A percentile compares a stretch with the other conserved stretches of the same genome.
Evolutionary conservation across 139 green algal genomes (phyloP).

Genomic region (Pycnococcus provasolii): DNA sequence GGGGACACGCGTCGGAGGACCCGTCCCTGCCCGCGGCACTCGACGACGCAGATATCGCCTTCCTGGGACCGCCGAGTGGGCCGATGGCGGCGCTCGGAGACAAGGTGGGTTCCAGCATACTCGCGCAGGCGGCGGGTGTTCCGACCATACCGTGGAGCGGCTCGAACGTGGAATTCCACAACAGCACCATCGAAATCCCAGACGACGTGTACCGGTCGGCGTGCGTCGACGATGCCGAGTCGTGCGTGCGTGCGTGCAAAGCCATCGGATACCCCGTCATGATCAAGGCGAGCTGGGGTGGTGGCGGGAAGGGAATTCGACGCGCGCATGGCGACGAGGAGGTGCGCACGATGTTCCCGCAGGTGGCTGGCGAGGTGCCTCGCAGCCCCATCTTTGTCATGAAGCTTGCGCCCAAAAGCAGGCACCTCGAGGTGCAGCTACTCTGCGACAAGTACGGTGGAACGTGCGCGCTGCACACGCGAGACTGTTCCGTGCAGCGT

Average conservation of each 20-base stretch:
- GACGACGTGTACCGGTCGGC: slow-evolving; percentile 51
- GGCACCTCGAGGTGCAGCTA: slow-evolving; percentile 95
- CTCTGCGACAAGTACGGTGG: slow-evolving; percentile 77
- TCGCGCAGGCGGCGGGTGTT: slow-evolving; percentile 83
- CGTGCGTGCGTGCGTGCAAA: slow-evolving; percentile 46
- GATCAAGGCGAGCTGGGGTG: slow-evolving; percentile 94
- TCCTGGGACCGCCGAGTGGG: slow-evolving; percentile 69
- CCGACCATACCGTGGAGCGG: slow-evolving; percentile 87
- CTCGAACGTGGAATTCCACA: slow-evolving; percentile 40
- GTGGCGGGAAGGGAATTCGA: slow-evolving; percentile 94
- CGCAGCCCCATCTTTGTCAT: slow-evolving; percentile 93
- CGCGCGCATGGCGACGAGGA: slow-evolving; percentile 67
- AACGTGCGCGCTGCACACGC: slow-evolving; percentile 68
- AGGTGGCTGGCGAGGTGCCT: slow-evolving; percentile 77
- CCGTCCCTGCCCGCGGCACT: slow-evolving; percentile 78
- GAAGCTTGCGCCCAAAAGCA: slow-evolving; percentile 73
- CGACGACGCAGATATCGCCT: slow-evolving; percentile 53
- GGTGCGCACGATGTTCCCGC: slow-evolving; percentile 31
- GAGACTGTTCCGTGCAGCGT: slow-evolving; percentile 90
- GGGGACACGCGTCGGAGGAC: slow-evolving; percentile 92
- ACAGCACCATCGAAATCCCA: slow-evolving; percentile 42
- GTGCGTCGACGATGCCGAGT: slow-evolving; percentile 29
- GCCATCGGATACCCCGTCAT: slow-evolving; percentile 87
- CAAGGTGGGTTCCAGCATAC: slow-evolving; percentile 89
- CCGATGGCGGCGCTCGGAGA: slow-evolving; percentile 91